Percentiles rank a stretch among this genome's conserved stretches.
Evolutionary conservation across 164 flowering plant genomes (phyloP).

Genomic region (Kalanchoe fedtschenkoi): DNA sequence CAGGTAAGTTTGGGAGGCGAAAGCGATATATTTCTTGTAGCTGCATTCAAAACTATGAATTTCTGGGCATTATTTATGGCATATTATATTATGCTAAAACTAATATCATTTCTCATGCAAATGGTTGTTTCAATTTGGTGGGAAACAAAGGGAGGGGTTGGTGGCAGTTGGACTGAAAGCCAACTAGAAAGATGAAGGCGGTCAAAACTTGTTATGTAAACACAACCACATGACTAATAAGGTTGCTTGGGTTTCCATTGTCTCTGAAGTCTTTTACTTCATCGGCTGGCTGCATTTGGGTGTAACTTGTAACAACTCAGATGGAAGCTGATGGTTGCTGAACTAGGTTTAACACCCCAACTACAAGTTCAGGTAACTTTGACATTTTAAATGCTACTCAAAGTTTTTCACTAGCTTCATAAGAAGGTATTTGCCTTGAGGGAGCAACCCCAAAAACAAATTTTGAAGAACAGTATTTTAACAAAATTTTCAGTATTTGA

Average conservation of each 20-base stretch:
- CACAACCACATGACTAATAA: not conserved
- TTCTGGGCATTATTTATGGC: not conserved
- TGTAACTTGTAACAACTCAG: not conserved
- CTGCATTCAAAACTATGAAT: not conserved
- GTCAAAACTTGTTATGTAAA: not conserved
- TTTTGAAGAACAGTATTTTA: too few relatives aligned
- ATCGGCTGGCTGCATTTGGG: not conserved
- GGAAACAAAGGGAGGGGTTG: not conserved
- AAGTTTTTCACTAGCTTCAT: not conserved
- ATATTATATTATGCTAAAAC: too few relatives aligned
- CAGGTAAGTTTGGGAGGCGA: not conserved
- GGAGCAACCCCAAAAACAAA: not conserved
- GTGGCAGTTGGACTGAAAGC: not conserved
- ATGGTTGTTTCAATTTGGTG: conserved; percentile 4
- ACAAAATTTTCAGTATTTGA: not conserved
- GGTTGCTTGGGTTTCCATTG: not conserved
- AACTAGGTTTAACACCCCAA: not conserved
- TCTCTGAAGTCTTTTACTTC: not conserved
- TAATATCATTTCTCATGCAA: not conserved
- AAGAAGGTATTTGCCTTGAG: not conserved
- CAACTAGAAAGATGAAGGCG: not conserved
- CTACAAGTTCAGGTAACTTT: not conserved
- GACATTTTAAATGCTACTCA: not conserved
- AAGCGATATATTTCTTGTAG: not conserved
- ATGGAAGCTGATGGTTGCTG: not conserved